Base-by-base conservation (phyloP, 2,329 filamentous ascomycete genomes). In the Scedosporium dehoogii region DNA sequence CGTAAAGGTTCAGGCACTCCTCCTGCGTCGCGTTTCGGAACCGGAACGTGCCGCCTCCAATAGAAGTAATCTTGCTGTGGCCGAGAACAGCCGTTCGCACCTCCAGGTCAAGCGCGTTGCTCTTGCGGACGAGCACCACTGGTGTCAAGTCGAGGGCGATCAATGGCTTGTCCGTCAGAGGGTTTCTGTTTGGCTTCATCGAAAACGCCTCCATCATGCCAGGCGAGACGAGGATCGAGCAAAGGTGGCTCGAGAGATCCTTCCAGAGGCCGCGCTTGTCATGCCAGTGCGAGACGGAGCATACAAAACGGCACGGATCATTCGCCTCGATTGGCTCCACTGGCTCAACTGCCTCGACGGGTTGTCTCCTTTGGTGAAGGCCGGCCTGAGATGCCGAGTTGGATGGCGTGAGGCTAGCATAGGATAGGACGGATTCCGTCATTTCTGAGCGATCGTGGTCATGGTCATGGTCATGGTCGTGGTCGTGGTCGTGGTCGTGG, bases 71-170 rank as follows among this genome's bases (percentile, higher is more conserved):
- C 68, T 85, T 84, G 4, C 89, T 92, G 65, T 89, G 80, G 23
- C 80, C 73, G 53, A 89, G 89, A 27, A 92, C 89, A 1, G 91
- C 91, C 6, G 93, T 97, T 59, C 92, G 89, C 66, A 99, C 91
- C 67, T 96, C 94, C 61, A 99, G 90, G 72, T 99, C 94, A 38
- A 99, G 84, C 3, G 90, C 90, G 23, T 92, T 99, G 69, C 92
- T 94, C 69, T 93, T 89, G 65, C 93, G 86, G 65, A 97, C 86
- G 67, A 92, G 89, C 6, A 97, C 93, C 44, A 96, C 79, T 0
- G 94, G 94, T 0, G 93, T 97, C 51, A 99, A 84, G 70, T 96
- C 91, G 41, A 97, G 83, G 5, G 88, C 89, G 53, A 88, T 76
- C 21, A 87, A 73, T 3, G 84, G 83, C 42, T 77, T 74, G 53